Percentiles rank a stretch among this genome's conserved stretches.
phyloP scores from a whole-genome alignment of 2,329 filamentous ascomycete genomes.

The Nemania bipapillata region DNA sequence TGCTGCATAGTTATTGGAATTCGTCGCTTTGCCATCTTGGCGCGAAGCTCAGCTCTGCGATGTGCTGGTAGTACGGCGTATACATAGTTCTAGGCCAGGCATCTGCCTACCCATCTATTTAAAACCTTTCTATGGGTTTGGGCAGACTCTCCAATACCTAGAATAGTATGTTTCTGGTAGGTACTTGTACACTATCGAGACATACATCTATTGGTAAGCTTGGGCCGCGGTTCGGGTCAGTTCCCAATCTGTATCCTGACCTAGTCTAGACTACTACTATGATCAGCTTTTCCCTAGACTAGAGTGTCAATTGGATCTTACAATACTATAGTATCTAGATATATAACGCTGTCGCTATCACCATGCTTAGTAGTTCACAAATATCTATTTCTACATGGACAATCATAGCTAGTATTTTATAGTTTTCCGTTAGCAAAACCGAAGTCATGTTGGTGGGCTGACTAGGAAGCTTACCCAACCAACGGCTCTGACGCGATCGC shows the following conservation, averaged over 20 bases:
- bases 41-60: slow-evolving; percentile 3
- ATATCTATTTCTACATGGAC: too few relatives aligned
- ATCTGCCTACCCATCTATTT: not conserved
- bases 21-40: slow-evolving; percentile 18
- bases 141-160: not conserved
- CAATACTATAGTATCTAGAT: not conserved
- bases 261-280: not conserved
- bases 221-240: too few relatives aligned
- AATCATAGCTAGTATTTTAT: not conserved
- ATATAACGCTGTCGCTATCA: too few relatives aligned
- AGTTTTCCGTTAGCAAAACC: not conserved
- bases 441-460: not conserved
- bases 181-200: too few relatives aligned
- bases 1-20: slow-evolving; percentile 1
- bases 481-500: not conserved
- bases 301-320: not conserved
- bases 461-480: not conserved
- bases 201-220: too few relatives aligned
- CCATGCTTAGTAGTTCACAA: too few relatives aligned
- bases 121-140: not conserved
- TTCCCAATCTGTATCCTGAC: too few relatives aligned
- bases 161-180: too few relatives aligned
- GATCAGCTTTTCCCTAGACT: not conserved
- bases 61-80: not conserved
- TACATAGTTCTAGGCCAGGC: not conserved